Percentiles rank a stretch among this genome's conserved stretches.
Evolutionary conservation across 177 flowering plant genomes (phyloP).

Genomic region (Vitis hybrid): DNA sequence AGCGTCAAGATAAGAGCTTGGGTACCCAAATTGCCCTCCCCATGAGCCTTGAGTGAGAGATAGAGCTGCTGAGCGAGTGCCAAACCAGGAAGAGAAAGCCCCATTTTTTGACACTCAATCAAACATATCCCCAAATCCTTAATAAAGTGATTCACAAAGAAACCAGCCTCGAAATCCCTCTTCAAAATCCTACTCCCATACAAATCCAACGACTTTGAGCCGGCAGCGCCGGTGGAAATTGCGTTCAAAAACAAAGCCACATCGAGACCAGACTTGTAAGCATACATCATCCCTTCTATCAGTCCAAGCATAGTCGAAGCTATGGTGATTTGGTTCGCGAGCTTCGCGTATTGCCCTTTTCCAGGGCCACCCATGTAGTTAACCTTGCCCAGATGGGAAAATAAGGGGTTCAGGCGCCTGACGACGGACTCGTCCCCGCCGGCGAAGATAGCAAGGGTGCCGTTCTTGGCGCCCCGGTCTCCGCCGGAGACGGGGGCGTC

Average conservation of each 20-base stretch:
- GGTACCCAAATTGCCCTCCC: slow-evolving; percentile 86
- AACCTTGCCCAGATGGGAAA: slow-evolving; percentile 68
- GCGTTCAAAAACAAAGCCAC: slow-evolving; percentile 59
- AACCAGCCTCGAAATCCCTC: slow-evolving; percentile 91
- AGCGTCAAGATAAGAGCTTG: slow-evolving; percentile 82
- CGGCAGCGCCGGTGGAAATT: slow-evolving; percentile 84
- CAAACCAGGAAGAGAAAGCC: slow-evolving; percentile 82
- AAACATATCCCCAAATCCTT: slow-evolving; percentile 96
- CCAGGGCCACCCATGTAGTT: slow-evolving; percentile 92
- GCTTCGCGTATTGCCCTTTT: slow-evolving; percentile 80
- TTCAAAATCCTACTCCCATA: slow-evolving; percentile 70
- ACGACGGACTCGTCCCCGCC: slow-evolving; percentile 70
- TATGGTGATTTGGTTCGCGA: slow-evolving; percentile 83
- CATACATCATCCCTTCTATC: slow-evolving; percentile 87
- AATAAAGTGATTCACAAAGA: slow-evolving; percentile 86
- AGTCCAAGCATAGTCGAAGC: slow-evolving; percentile 94
- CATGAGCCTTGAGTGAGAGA: slow-evolving; percentile 83
- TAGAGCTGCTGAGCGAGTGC: slow-evolving; percentile 95
- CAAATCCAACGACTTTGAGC: slow-evolving; percentile 83
- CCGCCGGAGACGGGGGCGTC: slow-evolving; percentile 99
- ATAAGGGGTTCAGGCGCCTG: slow-evolving; percentile 46
- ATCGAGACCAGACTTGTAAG: slow-evolving; percentile 80
- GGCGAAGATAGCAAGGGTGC: slow-evolving; percentile 78
- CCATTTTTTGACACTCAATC: slow-evolving; percentile 85
- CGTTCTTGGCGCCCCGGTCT: slow-evolving; percentile 80